A percentile compares a stretch with the other conserved stretches of the same genome.
Evolutionary conservation across 2,329 filamentous ascomycete genomes (phyloP).

Genomic region (Trichoderma guizhouense): DNA sequence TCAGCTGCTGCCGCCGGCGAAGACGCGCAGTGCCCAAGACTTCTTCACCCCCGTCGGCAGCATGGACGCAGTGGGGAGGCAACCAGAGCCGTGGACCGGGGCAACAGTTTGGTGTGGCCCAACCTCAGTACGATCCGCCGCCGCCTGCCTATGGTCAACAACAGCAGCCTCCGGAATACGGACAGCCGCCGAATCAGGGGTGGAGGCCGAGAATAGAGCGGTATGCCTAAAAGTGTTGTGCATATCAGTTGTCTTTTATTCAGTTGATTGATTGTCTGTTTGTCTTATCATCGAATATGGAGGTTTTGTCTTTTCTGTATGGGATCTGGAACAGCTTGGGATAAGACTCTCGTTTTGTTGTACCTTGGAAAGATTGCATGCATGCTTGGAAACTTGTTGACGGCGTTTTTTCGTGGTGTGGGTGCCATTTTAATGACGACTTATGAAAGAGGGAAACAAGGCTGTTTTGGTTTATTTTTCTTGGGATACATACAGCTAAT

Average conservation of each 20-base stretch:
- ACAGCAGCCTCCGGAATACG: constrained; percentile 7
- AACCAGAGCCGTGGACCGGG: background rate
- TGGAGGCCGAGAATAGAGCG: constrained; percentile 27
- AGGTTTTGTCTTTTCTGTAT: background rate
- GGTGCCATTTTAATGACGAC: constrained; percentile 2
- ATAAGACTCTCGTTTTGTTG: background rate
- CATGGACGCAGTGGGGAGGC: constrained; percentile 20
- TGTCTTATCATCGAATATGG: background rate
- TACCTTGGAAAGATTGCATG: background rate
- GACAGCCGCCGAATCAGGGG: constrained; percentile 12
- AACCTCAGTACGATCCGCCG: constrained; percentile 4
- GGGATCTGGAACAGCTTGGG: background rate
- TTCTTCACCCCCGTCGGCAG: constrained; percentile 11
- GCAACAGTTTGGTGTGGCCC: background rate
- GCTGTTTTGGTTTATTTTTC: background rate
- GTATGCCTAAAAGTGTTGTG: constrained; percentile 26
- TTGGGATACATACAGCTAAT: background rate
- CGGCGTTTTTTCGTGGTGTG: background rate
- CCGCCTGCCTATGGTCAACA: constrained; percentile 7
- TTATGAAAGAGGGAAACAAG: background rate
- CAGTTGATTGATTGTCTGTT: background rate
- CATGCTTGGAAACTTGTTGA: background rate
- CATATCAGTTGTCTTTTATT: background rate
- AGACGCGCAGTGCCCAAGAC: constrained; percentile 27
- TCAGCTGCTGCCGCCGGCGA: constrained; percentile 40